These are phyloP conservation scores for Taphrina betulina DNA, from an alignment of 1,139 yeast species.

Conservation along the genomic window DNA sequence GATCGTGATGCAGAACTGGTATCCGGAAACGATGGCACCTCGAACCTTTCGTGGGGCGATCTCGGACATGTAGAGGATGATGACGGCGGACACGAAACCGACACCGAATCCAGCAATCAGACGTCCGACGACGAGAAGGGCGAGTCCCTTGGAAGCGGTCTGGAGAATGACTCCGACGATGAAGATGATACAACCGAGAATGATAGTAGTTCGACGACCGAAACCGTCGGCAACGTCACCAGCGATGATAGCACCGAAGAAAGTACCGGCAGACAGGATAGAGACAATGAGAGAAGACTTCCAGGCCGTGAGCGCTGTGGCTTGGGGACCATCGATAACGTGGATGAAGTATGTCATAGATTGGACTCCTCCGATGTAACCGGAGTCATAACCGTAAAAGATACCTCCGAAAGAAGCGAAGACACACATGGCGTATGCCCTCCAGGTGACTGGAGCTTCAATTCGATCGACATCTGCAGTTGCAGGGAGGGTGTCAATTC, in stretches of 20 bases:
- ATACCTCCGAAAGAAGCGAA: constrained; percentile 59
- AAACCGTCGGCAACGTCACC: constrained; percentile 56
- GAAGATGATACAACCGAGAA: constrained; percentile 37
- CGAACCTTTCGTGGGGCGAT: constrained; percentile 67
- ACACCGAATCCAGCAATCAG: constrained; percentile 60
- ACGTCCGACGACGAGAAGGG: constrained; percentile 50
- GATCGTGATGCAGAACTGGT: constrained; percentile 66
- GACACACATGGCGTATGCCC: constrained; percentile 40
- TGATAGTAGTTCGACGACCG: constrained; percentile 32
- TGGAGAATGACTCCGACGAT: constrained; percentile 48
- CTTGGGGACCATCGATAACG: constrained; percentile 45
- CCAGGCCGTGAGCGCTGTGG: constrained; percentile 13
- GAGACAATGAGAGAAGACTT: constrained; percentile 54
- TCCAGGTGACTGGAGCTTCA: constrained; percentile 35
- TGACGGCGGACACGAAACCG: constrained; percentile 64
- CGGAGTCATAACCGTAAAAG: constrained; percentile 61
- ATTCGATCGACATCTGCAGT: constrained; percentile 27
- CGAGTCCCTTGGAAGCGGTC: constrained; percentile 47
- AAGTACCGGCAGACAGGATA: constrained; percentile 50
- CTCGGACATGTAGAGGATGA: constrained; percentile 70
- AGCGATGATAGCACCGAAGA: constrained; percentile 51
- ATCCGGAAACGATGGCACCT: constrained; percentile 67
- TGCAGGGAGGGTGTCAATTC: constrained; percentile 21
- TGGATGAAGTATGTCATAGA: constrained; percentile 54
- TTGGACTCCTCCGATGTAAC: constrained; percentile 59